Evolutionary conservation across 2,329 filamentous ascomycete species (phyloP).

Genomic region (Apiospora pterosperma): DNA sequence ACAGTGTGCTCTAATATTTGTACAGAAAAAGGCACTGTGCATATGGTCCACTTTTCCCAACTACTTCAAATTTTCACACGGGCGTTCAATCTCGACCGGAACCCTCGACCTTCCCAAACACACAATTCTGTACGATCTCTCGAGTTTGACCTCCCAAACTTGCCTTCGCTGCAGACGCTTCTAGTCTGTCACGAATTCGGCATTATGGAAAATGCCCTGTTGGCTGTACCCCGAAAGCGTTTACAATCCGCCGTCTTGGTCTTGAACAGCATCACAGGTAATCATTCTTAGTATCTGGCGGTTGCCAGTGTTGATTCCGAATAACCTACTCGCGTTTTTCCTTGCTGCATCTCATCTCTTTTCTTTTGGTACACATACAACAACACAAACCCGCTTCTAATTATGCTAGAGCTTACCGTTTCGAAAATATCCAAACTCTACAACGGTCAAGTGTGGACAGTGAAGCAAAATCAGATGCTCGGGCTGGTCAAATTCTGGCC

Average conservation of each 20-base stretch:
- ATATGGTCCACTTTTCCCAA: background rate
- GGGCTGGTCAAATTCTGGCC: conserved; percentile 16
- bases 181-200: background rate
- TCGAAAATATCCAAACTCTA: conserved; percentile 33
- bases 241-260: no score
- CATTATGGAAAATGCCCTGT: no score
- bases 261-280: no score
- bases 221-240: no score
- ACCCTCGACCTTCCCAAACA: background rate
- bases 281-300: no score
- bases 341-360: background rate
- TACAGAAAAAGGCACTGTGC: background rate
- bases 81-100: background rate
- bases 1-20: background rate
- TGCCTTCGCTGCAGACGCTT: background rate
- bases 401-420: conserved; percentile 66
- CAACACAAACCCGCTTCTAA: conserved; percentile 45
- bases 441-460: conserved; percentile 66
- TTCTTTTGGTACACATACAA: background rate
- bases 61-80: background rate
- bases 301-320: no score
- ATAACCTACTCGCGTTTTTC: background rate
- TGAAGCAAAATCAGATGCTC: conserved; percentile 58
- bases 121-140: background rate
- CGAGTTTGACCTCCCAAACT: background rate